Conservation (phyloP, 1,284 basidiomycete species). For the Tausonia pullulans region DNA sequence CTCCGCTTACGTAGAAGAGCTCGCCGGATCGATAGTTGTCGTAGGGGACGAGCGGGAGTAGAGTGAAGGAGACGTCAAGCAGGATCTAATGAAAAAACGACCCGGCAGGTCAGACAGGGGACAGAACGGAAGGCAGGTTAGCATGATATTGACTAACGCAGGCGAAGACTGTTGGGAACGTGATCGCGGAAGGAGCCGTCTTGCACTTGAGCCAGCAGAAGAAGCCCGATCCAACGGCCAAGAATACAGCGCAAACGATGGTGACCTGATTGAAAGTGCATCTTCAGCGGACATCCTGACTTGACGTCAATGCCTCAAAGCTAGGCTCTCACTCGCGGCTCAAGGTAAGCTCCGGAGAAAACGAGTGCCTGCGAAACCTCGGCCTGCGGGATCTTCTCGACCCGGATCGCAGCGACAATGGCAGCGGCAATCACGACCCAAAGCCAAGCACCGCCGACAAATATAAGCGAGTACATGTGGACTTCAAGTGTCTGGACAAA, state of each 20-base stretch:
- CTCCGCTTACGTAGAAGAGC: not conserved
- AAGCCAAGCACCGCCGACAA: conserved; percentile 9
- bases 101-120: not conserved
- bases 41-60: conserved; percentile 15
- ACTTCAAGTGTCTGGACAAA: conserved; percentile 11
- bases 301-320: too few species aligned
- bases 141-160: not conserved
- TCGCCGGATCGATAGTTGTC: not conserved
- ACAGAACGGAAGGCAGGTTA: not conserved
- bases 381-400: not conserved
- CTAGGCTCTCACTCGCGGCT: not conserved
- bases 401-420: conserved; percentile 7
- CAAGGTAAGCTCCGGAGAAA: conserved; percentile 11
- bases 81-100: not conserved
- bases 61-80: conserved; percentile 6
- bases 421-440: conserved; percentile 12
- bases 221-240: conserved; percentile 11
- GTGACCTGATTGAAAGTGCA: not conserved
- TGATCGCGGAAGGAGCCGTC: conserved; percentile 14
- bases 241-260: conserved; percentile 15
- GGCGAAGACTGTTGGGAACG: conserved; percentile 11
- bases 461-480: conserved; percentile 7
- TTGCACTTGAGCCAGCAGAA: conserved; percentile 15
- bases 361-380: not conserved
- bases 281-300: too few species aligned